Percentiles rank a stretch among this genome's conserved stretches.
phyloP scores from a whole-genome alignment of 768 basidiomycete genomes.

The Chlorophyllum brunneum region DNA sequence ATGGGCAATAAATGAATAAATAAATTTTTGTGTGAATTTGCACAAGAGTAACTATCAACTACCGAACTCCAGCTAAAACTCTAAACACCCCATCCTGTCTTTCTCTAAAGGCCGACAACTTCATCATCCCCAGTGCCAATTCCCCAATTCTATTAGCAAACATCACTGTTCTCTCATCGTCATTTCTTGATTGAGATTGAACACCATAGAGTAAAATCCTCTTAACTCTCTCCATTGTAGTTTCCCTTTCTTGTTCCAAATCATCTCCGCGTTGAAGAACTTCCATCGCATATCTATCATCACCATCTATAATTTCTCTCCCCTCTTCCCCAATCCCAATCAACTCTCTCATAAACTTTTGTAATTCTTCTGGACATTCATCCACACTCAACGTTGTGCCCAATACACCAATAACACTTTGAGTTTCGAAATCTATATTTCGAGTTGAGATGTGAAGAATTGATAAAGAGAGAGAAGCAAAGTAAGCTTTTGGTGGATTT shows the following conservation, averaged over 20 bases:
- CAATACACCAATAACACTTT: conserved; percentile 49
- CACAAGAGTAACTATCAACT: too few relatives aligned
- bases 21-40: too few relatives aligned
- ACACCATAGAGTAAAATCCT: conserved; percentile 58
- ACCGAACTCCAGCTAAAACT: conserved; percentile 52
- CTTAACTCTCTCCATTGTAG: conserved; percentile 57
- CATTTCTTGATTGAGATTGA: conserved; percentile 34
- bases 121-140: conserved; percentile 68
- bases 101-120: conserved; percentile 67
- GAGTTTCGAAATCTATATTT: conserved; percentile 44
- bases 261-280: conserved; percentile 30
- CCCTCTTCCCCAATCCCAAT: conserved; percentile 49
- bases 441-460: conserved; percentile 63
- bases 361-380: conserved; percentile 59
- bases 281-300: conserved; percentile 49
- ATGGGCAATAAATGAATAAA: too few relatives aligned
- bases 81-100: conserved; percentile 68
- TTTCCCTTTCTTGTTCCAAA: conserved; percentile 36
- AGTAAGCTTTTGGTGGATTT: conserved; percentile 76
- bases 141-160: conserved; percentile 78
- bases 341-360: conserved; percentile 70
- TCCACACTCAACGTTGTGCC: conserved; percentile 51
- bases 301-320: conserved; percentile 46
- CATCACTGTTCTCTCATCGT: conserved; percentile 46
- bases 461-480: conserved; percentile 68